phyloP scores from a whole-genome alignment of 164 flowering plant species.

The Cinnamomum micranthum region DNA sequence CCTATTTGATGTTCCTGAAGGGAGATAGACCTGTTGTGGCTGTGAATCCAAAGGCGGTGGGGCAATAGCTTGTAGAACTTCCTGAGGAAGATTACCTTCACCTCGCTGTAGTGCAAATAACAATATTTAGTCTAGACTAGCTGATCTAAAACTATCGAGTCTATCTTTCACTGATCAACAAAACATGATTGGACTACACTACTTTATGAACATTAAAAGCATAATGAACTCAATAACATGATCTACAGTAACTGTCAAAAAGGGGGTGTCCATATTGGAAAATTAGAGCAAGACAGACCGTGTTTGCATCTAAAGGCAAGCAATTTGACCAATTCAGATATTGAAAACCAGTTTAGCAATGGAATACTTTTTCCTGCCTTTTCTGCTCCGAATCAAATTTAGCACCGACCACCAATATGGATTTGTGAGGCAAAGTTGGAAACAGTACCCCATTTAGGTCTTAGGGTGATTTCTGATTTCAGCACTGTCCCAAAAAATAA shows the following conservation, averaged over 20 bases:
- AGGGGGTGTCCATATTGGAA: background rate
- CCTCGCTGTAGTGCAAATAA: conserved; percentile 61
- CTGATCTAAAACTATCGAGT: background rate
- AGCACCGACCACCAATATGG: too few relatives aligned
- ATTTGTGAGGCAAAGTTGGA: background rate
- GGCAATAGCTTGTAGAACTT: conserved; percentile 77
- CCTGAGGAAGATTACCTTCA: conserved; percentile 82
- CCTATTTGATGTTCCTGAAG: conserved; percentile 38
- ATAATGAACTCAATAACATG: too few relatives aligned
- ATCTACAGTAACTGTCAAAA: too few relatives aligned
- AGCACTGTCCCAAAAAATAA: background rate
- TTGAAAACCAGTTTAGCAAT: too few relatives aligned
- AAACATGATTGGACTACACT: background rate
- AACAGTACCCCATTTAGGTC: background rate
- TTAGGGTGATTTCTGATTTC: background rate
- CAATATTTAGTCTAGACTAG: background rate
- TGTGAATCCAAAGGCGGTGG: conserved; percentile 88
- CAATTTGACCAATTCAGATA: too few relatives aligned
- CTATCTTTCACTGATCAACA: background rate
- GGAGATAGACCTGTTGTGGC: conserved; percentile 42
- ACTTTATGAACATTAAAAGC: too few relatives aligned
- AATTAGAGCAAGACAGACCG: too few relatives aligned
- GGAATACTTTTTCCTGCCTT: too few relatives aligned
- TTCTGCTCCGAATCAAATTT: background rate
- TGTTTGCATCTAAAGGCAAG: too few relatives aligned